Evolutionary conservation across 2,329 filamentous ascomycete species (phyloP), one percentile per base, ranked within the genome.

Genomic region (Colletotrichum horii): DNA sequence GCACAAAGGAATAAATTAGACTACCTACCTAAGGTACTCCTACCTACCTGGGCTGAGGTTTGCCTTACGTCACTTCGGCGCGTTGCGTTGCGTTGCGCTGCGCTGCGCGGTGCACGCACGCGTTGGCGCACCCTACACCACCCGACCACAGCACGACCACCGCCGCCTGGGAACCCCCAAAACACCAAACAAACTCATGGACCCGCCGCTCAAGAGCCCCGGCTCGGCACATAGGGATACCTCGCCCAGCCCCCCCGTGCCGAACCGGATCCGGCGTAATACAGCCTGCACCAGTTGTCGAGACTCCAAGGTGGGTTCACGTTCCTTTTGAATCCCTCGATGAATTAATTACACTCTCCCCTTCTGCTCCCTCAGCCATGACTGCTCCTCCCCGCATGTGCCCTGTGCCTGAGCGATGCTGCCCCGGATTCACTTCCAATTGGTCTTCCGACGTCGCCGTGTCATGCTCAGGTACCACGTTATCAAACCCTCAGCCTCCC

Each of bases 281-380:
- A 82, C 80, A n/a, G 81, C 81, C 30, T 83, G 81, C 62, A 80
- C 82, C 26, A 78, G 80, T 70, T 83, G 81, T 76, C 80, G 81
- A 34, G 81, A 83, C 71, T 81, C 85, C 71, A 86, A 86, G 81
- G 85, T 85, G 77, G 80, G 81, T 75, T 69, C 36, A 34, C 30
- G 61, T 28, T 28, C 36, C 48, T 64, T 34, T 60, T 43, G 34
- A 6, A 30, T 65, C 22, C 48, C 48, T 58, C n/a, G 69, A n/a
- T 26, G 12, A 43, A 19, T 38, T 58, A 26, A 22, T 30, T 67
- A 24, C 38, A 12, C 14, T 48, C 55, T 58, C 55, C 24, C 55
- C 24, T 26, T 19, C 26, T 60, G n/a, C n/a, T 62, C 2, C 26
- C 30, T n/a, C n/a, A 62, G 43, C 43, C 43, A 52, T 52, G 43